Evolutionary conservation across 2,329 filamentous ascomycete species (phyloP).

Genomic region (Neonectria magnoliae): DNA sequence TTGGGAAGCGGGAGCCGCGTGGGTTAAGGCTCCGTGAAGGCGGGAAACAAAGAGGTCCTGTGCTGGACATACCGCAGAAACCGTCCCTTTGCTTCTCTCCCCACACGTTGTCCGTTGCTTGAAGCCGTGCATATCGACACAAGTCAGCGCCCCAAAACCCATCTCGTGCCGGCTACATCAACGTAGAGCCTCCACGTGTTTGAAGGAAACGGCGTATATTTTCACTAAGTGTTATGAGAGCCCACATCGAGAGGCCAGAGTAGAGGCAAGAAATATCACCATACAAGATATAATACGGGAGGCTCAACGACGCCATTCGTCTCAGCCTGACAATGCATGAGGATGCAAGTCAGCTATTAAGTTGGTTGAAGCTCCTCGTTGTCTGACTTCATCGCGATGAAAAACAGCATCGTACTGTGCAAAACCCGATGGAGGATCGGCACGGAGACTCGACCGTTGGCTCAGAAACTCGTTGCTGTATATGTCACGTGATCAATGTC

Average conservation of each 20-base stretch:
- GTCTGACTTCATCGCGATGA: constrained; percentile 4
- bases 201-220: constrained; percentile 7
- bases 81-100: constrained; percentile 19
- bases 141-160: constrained; percentile 15
- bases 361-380: constrained; percentile 6
- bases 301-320: not conserved
- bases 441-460: constrained; percentile 15
- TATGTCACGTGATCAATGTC: constrained; percentile 11
- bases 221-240: constrained; percentile 8
- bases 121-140: constrained; percentile 20
- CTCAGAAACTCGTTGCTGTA: constrained; percentile 11
- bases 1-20: constrained; percentile 14
- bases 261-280: constrained; percentile 10
- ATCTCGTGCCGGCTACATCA: constrained; percentile 16
- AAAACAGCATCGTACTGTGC: not conserved
- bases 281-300: constrained; percentile 1
- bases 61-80: constrained; percentile 8
- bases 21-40: constrained; percentile 12
- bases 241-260: not conserved
- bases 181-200: constrained; percentile 10
- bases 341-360: constrained; percentile 9
- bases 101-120: constrained; percentile 21
- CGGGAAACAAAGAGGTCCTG: constrained; percentile 7
- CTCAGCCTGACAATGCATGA: not conserved
- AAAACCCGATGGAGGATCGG: constrained; percentile 2